Base-by-base conservation (phyloP, 2,329 filamentous ascomycete species). In the Hyphodiscus sp. region DNA sequence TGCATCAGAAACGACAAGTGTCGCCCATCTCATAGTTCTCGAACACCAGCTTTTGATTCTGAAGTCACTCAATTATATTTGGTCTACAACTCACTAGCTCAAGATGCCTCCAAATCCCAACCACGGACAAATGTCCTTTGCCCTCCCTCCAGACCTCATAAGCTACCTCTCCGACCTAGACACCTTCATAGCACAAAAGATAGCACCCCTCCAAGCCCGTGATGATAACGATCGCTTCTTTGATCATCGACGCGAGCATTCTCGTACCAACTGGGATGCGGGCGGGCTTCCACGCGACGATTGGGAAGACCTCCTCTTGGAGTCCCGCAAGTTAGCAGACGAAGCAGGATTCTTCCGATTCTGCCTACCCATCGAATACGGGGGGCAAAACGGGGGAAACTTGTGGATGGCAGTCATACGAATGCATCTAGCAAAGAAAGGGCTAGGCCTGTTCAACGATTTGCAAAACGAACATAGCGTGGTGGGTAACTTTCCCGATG, bases 171-270 rank as follows among this genome's bases (percentile, higher is more conserved):
- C 65, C 26, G 66, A 70, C n/a, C 69, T 84, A 13, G 80, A 83
- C 67, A 62, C 63, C n/a, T 83, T 83, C 68, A 82, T 85, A 59
- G 69, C 74, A 2, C 63, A 66, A 15, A 73, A 74, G 47, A 83
- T 82, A 59, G 67, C 69, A 0, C 80, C 79, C 1, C 69, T 83
- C 1, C 79, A 85, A 65, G 67, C 78, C 2, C 77, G 83, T 61
- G 68, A 79, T 61, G 79, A 83, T 65, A 85, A 85, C 63, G 72
- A 80, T 51, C 76, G 80, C 54, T 85, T 85, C 74, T 85, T 85
- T 68, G 81, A 85, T 66, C 78, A 85, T 66, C 76, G 81, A 18
- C 78, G 81, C 58, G 81, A 85, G 61, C 74, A 83, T 61, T 71
- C 79, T 7, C 77, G 81, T 33, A 85, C 81, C 1, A 75, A 85